Percentiles rank a stretch among this genome's conserved stretches.
phyloP scores from a whole-genome alignment of 1,284 basidiomycete genomes.

The Xanthoconium separans region DNA sequence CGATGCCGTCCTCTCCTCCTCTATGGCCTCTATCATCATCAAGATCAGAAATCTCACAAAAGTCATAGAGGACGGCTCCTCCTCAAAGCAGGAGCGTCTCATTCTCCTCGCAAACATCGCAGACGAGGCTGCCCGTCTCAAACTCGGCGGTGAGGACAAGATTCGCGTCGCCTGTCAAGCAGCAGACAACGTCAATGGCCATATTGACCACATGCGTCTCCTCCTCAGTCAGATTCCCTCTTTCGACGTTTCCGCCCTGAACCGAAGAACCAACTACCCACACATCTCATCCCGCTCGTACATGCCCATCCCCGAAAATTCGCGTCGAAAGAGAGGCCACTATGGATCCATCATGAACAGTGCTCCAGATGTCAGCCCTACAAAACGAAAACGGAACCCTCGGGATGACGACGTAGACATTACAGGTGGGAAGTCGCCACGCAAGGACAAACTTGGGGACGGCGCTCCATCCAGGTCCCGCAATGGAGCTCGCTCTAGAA shows the following conservation, averaged over 20 bases:
- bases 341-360: constrained; percentile 49
- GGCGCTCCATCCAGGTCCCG: constrained; percentile 41
- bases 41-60: constrained; percentile 75
- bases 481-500: constrained; percentile 54
- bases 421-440: constrained; percentile 38
- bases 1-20: constrained; percentile 93
- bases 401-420: constrained; percentile 62
- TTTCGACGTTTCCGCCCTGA: constrained; percentile 59
- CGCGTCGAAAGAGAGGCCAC: constrained; percentile 52
- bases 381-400: constrained; percentile 56
- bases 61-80: constrained; percentile 71
- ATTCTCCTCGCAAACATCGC: constrained; percentile 90
- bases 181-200: constrained; percentile 82
- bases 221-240: constrained; percentile 67
- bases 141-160: constrained; percentile 97
- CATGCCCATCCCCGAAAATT: constrained; percentile 61
- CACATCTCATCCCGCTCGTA: constrained; percentile 67
- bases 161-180: constrained; percentile 95
- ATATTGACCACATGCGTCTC: constrained; percentile 66
- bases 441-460: constrained; percentile 46
- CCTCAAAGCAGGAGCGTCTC: constrained; percentile 78
- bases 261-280: constrained; percentile 68
- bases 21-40: constrained; percentile 73
- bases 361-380: constrained; percentile 48
- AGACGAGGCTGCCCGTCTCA: constrained; percentile 89